These are phyloP conservation scores for Acanthamoeba castellanii DNA, from an alignment of 208 protist species.

Conservation along the genomic window DNA sequence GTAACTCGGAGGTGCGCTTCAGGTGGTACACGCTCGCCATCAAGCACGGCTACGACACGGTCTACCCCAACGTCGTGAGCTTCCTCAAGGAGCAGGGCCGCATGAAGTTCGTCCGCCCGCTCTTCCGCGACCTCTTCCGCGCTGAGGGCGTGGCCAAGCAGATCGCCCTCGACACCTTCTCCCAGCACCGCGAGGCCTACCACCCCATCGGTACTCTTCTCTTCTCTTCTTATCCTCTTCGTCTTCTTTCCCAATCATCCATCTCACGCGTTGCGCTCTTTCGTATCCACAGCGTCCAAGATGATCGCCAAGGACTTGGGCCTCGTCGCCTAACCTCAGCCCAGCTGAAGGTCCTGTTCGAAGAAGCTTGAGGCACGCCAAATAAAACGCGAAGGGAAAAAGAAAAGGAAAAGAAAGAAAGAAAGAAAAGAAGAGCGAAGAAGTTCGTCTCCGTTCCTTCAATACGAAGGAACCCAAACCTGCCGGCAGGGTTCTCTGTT, in stretches of 20 bases:
- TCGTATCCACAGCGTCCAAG: neutral
- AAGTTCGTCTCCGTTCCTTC: too few species aligned
- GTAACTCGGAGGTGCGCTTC: conserved; percentile 85
- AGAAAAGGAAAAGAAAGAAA: too few species aligned
- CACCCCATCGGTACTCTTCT: conserved; percentile 10
- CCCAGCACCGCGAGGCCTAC: neutral
- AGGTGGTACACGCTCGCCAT: conserved; percentile 81
- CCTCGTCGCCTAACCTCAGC: neutral
- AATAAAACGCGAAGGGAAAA: too few species aligned
- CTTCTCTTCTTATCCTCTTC: neutral
- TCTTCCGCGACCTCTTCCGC: conserved; percentile 84
- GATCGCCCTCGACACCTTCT: conserved; percentile 12
- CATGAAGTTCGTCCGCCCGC: conserved; percentile 89
- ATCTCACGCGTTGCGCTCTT: neutral
- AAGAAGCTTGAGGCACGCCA: too few species aligned
- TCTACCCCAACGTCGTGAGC: conserved; percentile 65
- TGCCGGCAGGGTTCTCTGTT: too few species aligned
- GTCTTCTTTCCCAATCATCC: too few species aligned
- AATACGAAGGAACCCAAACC: too few species aligned
- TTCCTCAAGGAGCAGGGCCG: conserved; percentile 79
- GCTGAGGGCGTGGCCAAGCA: neutral
- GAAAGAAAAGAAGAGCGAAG: too few species aligned
- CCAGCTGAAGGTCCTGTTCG: too few species aligned
- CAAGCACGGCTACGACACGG: conserved; percentile 39
- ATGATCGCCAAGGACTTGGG: conserved; percentile 57